Evolutionary conservation across 2,329 filamentous ascomycete species (phyloP).

Genomic region (Catunica adiposa): DNA sequence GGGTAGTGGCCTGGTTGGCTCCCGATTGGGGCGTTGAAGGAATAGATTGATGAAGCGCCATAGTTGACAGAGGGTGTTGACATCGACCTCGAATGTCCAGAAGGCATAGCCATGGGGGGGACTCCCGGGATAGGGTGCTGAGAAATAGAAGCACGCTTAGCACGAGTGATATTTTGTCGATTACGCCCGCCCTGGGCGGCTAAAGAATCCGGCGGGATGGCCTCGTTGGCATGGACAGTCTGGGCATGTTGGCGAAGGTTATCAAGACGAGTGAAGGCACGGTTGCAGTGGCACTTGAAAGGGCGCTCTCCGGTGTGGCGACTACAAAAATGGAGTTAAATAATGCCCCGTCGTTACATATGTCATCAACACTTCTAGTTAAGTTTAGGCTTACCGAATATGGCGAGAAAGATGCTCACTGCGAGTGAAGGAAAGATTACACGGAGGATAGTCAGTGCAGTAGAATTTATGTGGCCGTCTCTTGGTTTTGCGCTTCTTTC

Average conservation of each 20-base stretch:
- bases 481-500: slow-evolving; percentile 62
- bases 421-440: slow-evolving; percentile 83
- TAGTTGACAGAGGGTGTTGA: slow-evolving; percentile 12
- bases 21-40: too few relatives aligned
- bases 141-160: slow-evolving; percentile 12
- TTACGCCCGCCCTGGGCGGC: slow-evolving; percentile 64
- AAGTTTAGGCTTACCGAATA: slow-evolving; percentile 47
- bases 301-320: slow-evolving; percentile 97
- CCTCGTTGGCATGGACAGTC: slow-evolving; percentile 93
- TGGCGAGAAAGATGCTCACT: slow-evolving; percentile 92
- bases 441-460: slow-evolving; percentile 88
- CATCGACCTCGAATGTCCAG: slow-evolving; percentile 11
- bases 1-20: too few relatives aligned
- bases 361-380: too few relatives aligned
- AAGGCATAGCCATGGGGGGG: background rate
- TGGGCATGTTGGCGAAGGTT: slow-evolving; percentile 80
- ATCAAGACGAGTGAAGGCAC: slow-evolving; percentile 30
- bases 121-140: slow-evolving; percentile 50
- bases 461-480: slow-evolving; percentile 95
- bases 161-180: slow-evolving; percentile 60
- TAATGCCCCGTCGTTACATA: background rate
- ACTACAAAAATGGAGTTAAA: slow-evolving; percentile 27
- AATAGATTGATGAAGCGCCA: background rate
- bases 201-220: slow-evolving; percentile 84
- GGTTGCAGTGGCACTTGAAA: slow-evolving; percentile 88